phyloP scores from a whole-genome alignment of 805 yeast genomes.

The Monosporozyma solicola region DNA sequence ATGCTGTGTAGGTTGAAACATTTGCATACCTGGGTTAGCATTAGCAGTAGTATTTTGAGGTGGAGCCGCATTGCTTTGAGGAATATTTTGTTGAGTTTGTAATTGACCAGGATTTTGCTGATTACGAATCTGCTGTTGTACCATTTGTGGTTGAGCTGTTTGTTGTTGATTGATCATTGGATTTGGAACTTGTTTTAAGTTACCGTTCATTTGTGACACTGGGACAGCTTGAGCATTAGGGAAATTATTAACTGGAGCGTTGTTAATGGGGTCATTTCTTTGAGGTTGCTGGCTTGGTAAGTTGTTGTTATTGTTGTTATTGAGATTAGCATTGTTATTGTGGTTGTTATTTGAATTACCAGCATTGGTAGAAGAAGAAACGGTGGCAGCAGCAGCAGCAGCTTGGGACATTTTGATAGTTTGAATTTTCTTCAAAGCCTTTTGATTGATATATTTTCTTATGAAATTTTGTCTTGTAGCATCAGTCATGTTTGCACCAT shows the following conservation, averaged over 20 bases:
- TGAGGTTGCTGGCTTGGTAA: conserved; percentile 2
- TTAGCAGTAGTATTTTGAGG: conserved; percentile 1
- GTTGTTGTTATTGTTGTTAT: conserved; percentile 1
- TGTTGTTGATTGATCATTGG: not conserved
- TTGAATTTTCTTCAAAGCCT: conserved; percentile 29
- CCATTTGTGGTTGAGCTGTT: conserved; percentile 5
- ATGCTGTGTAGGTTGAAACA: conserved; percentile 43
- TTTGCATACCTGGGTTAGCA: conserved; percentile 12
- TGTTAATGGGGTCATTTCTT: not conserved
- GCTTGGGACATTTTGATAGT: conserved; percentile 22
- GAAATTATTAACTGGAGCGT: not conserved
- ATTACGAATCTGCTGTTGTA: conserved; percentile 4
- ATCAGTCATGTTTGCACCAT: conserved; percentile 21
- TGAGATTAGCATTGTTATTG: conserved; percentile 2
- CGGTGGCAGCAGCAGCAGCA: conserved; percentile 9
- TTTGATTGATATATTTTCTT: conserved; percentile 30
- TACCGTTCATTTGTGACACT: not conserved
- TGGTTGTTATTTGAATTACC: conserved; percentile 6
- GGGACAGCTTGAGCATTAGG: not conserved
- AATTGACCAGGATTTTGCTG: not conserved
- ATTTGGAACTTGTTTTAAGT: not conserved
- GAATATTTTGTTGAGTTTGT: conserved; percentile 1
- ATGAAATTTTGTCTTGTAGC: conserved; percentile 26
- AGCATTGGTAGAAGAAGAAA: not conserved
- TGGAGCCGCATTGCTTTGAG: conserved; percentile 11